Evolutionary conservation across 192 early-diverging fungal genomes (phyloP).

Genomic region (Obelidium mucronatum): DNA sequence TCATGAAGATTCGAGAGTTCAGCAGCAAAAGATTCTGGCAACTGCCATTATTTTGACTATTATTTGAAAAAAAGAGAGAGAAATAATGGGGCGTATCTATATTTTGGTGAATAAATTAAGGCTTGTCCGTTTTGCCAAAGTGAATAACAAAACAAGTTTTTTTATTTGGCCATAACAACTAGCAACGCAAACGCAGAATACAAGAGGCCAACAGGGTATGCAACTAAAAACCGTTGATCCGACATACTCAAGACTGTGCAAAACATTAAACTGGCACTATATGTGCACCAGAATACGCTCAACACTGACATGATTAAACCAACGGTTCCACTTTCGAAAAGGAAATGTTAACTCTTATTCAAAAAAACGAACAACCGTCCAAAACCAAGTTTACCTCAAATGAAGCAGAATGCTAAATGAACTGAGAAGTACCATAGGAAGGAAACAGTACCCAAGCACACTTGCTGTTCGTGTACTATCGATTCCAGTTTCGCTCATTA

Average conservation of each 20-base stretch:
- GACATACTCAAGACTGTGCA: constrained; percentile 88
- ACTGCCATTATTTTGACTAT: not conserved
- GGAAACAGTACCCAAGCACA: constrained; percentile 95
- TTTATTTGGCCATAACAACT: constrained; percentile 49
- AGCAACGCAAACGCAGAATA: constrained; percentile 95
- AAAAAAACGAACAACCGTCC: constrained; percentile 9
- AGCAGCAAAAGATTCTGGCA: too few relatives aligned
- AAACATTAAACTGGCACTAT: constrained; percentile 94
- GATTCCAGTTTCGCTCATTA: constrained; percentile 92
- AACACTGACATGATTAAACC: constrained; percentile 68
- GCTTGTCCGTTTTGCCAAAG: too few relatives aligned
- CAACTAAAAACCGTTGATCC: constrained; percentile 92
- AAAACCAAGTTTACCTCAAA: constrained; percentile 62
- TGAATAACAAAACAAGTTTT: too few relatives aligned
- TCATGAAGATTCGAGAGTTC: too few relatives aligned
- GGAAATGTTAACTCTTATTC: not conserved
- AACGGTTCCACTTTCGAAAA: not conserved
- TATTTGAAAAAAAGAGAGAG: not conserved
- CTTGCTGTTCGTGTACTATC: constrained; percentile 87
- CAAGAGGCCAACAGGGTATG: constrained; percentile 91
- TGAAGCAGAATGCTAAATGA: constrained; percentile 73
- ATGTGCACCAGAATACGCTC: constrained; percentile 93
- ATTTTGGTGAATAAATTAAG: too few relatives aligned
- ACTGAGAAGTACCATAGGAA: constrained; percentile 94
- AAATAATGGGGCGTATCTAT: too few relatives aligned